Percentiles rank a stretch among this genome's conserved stretches.
These are phyloP conservation scores for Mycena leptocephala DNA, from an alignment of 768 basidiomycete genomes.

Conservation along the genomic window DNA sequence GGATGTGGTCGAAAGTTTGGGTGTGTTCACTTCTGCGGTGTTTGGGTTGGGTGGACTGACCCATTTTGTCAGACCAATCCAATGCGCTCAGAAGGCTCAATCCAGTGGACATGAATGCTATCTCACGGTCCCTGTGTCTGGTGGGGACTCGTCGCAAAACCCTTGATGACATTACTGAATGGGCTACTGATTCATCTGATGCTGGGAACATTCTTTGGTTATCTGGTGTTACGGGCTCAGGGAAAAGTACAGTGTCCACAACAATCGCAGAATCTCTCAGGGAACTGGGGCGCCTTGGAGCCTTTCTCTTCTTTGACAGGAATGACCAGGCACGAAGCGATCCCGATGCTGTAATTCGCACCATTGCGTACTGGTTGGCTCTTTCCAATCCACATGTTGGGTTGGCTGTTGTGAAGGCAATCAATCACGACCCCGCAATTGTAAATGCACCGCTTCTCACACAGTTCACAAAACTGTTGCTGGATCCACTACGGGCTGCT, in stretches of 20 bases:
- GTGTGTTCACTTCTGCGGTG: background rate
- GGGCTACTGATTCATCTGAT: background rate
- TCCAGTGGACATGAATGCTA: background rate
- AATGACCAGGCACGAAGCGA: background rate
- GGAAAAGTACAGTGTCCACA: too few species aligned
- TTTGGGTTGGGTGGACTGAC: background rate
- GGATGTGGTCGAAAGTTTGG: background rate
- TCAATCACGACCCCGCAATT: too few species aligned
- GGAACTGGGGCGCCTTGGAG: too few species aligned
- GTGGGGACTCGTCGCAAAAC: background rate
- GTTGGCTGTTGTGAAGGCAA: too few species aligned
- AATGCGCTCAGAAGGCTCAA: background rate
- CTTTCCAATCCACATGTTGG: too few species aligned
- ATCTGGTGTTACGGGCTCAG: background rate
- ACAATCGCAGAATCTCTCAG: too few species aligned
- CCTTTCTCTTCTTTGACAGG: too few species aligned
- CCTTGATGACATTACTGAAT: background rate
- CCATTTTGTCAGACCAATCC: background rate
- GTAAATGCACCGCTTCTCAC: too few species aligned
- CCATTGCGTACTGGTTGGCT: background rate
- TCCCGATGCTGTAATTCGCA: background rate
- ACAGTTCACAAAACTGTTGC: too few species aligned
- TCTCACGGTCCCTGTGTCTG: background rate
- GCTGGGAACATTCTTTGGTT: background rate
- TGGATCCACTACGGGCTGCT: too few species aligned